These are phyloP conservation scores for Aristolochia contorta DNA, from an alignment of 164 flowering plant species.

Conservation along the genomic window DNA sequence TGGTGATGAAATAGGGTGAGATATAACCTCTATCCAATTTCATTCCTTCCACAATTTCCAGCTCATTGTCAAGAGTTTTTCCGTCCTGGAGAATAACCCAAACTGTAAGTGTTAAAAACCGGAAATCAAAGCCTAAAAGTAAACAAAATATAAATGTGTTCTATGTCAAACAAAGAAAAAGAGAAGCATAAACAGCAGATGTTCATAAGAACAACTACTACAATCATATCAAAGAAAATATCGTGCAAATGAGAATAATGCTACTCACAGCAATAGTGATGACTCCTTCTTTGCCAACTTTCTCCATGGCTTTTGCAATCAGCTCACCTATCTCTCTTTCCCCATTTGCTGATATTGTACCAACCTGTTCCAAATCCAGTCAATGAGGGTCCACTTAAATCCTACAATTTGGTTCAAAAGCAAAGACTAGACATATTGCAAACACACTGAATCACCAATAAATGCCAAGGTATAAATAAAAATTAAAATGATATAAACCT, in stretches of 20 bases:
- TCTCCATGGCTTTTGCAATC: conserved; percentile 98
- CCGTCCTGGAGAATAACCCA: conserved; percentile 51
- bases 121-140: too few relatives aligned
- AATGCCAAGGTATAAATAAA: not conserved
- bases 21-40: conserved; percentile 95
- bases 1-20: conserved; percentile 89
- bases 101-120: too few relatives aligned
- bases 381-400: not conserved
- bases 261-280: conserved; percentile 79
- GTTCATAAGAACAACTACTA: not conserved
- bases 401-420: too few relatives aligned
- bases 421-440: not conserved
- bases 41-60: conserved; percentile 99
- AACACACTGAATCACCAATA: not conserved
- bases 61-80: conserved; percentile 75
- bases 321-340: conserved; percentile 96
- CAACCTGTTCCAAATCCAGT: conserved; percentile 43
- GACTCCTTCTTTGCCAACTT: conserved; percentile 97
- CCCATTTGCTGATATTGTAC: conserved; percentile 94
- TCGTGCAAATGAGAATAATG: not conserved
- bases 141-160: not conserved
- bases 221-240: not conserved
- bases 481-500: conserved; percentile 35
- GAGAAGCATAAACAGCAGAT: not conserved
- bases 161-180: not conserved